Conservation (phyloP, 169 alveolate species). For the Cryptosporidium muris region DNA sequence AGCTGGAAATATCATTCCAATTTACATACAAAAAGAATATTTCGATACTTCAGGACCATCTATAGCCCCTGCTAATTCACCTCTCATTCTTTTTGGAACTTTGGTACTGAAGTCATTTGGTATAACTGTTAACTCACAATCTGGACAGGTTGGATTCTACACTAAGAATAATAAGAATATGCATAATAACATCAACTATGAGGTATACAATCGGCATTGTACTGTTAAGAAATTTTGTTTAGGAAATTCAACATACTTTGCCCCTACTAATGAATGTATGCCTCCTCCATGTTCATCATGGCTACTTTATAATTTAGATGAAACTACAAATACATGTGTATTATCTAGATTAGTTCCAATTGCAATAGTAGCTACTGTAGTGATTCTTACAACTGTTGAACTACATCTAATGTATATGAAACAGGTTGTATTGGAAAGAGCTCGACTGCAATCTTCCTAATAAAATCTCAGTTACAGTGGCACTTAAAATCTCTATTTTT, state of each 20-base stretch:
- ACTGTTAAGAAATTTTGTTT: slow-evolving; percentile 10
- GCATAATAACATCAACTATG: background rate
- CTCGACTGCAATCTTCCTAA: slow-evolving; percentile 4
- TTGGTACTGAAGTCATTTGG: slow-evolving; percentile 51
- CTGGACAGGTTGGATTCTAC: slow-evolving; percentile 24
- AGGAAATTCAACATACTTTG: background rate
- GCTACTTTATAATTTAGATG: slow-evolving; percentile 29
- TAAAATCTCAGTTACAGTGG: background rate
- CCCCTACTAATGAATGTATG: slow-evolving; percentile 48
- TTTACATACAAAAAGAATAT: slow-evolving; percentile 4
- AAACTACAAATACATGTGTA: slow-evolving; percentile 23
- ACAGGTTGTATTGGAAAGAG: slow-evolving; percentile 21
- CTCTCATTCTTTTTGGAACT: slow-evolving; percentile 46
- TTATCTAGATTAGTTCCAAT: slow-evolving; percentile 9
- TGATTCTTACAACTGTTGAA: slow-evolving; percentile 25
- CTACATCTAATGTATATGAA: slow-evolving; percentile 58
- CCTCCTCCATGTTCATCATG: slow-evolving; percentile 69
- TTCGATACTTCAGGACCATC: background rate
- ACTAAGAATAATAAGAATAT: background rate
- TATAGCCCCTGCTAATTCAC: slow-evolving; percentile 16
- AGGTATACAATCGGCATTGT: slow-evolving; percentile 4
- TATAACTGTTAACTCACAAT: background rate
- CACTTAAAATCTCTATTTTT: no score
- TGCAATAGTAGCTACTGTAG: background rate
- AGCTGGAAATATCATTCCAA: slow-evolving; percentile 13